These are phyloP conservation scores for Metarhizium robertsii DNA, from an alignment of 2,329 filamentous ascomycete species.

Conservation along the genomic window DNA sequence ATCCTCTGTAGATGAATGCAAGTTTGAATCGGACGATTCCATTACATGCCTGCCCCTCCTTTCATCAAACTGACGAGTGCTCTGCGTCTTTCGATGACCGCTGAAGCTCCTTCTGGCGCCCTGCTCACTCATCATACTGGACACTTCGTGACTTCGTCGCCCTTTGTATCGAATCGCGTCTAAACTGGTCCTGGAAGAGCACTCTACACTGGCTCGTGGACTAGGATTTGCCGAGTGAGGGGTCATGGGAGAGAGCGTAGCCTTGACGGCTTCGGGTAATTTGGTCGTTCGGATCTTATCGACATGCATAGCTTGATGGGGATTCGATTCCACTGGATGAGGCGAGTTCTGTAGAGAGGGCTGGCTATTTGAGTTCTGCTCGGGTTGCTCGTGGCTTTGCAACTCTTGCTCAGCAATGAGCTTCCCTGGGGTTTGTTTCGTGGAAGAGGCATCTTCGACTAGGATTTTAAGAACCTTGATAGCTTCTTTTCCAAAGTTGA, in stretches of 20 bases:
- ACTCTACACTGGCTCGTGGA: conserved; percentile 46
- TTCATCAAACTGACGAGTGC: conserved; percentile 37
- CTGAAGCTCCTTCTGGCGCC: conserved; percentile 55
- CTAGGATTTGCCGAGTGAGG: conserved; percentile 36
- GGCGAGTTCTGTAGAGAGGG: conserved; percentile 2
- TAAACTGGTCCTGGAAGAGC: conserved; percentile 38
- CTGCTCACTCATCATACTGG: conserved; percentile 30
- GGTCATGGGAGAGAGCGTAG: conserved; percentile 47
- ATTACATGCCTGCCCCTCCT: conserved; percentile 38
- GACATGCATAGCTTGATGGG: conserved; percentile 12
- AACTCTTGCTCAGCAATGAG: conserved; percentile 9
- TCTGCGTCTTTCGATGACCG: conserved; percentile 42
- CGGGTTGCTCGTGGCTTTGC: conserved; percentile 1
- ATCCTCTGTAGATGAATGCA: conserved; percentile 62
- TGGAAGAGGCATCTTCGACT: conserved; percentile 52
- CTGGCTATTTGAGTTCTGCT: not conserved
- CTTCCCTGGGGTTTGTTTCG: conserved; percentile 19
- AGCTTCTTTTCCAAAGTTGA: conserved; percentile 75
- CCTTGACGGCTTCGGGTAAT: conserved; percentile 49
- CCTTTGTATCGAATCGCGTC: conserved; percentile 40
- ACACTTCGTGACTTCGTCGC: conserved; percentile 43
- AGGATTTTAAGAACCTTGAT: conserved; percentile 67
- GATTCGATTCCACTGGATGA: conserved; percentile 6
- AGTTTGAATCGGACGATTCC: conserved; percentile 65
- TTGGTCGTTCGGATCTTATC: conserved; percentile 28